Percentiles rank a stretch among this genome's conserved stretches.
Conservation (phyloP, 768 basidiomycete species). For the Thelephora aurantiotincta region DNA sequence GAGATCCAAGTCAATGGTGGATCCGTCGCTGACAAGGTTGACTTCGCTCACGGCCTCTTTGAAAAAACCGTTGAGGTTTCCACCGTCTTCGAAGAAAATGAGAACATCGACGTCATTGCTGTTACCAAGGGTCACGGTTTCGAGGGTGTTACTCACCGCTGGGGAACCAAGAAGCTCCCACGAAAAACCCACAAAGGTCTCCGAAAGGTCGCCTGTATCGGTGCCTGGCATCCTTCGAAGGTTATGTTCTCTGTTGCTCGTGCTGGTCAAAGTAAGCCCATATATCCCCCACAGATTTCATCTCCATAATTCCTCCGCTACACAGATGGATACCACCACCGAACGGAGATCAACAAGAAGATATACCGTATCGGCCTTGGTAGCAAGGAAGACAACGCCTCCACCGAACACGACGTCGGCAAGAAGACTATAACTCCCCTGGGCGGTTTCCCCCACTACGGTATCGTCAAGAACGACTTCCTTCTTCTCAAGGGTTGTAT, state of each 20-base stretch:
- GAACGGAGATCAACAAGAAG: constrained; percentile 98
- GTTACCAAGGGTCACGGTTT: constrained; percentile 99
- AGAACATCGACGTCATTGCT: constrained; percentile 91
- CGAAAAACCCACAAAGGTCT: constrained; percentile 99
- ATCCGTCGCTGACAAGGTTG: constrained; percentile 91
- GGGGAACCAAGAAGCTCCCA: constrained; percentile 98
- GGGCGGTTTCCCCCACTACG: constrained; percentile 99
- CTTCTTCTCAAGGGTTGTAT: constrained; percentile 93
- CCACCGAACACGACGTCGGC: constrained; percentile 90
- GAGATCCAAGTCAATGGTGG: constrained; percentile 99
- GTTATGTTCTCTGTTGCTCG: constrained; percentile 99
- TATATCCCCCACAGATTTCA: constrained; percentile 2
- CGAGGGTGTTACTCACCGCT: constrained; percentile 98
- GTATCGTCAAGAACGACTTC: constrained; percentile 98
- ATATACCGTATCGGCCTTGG: constrained; percentile 89
- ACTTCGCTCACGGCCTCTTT: constrained; percentile 85
- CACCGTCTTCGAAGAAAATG: constrained; percentile 90
- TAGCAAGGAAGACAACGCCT: constrained; percentile 66
- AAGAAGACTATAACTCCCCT: constrained; percentile 90
- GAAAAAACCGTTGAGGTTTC: constrained; percentile 89
- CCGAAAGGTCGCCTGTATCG: constrained; percentile 98
- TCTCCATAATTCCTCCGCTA: neutral
- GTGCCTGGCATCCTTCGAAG: constrained; percentile 97
- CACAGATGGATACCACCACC: constrained; percentile 87
- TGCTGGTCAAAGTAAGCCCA: constrained; percentile 91